These are phyloP conservation scores for Candida suzukii DNA, from an alignment of 805 yeast species.

Conservation along the genomic window DNA sequence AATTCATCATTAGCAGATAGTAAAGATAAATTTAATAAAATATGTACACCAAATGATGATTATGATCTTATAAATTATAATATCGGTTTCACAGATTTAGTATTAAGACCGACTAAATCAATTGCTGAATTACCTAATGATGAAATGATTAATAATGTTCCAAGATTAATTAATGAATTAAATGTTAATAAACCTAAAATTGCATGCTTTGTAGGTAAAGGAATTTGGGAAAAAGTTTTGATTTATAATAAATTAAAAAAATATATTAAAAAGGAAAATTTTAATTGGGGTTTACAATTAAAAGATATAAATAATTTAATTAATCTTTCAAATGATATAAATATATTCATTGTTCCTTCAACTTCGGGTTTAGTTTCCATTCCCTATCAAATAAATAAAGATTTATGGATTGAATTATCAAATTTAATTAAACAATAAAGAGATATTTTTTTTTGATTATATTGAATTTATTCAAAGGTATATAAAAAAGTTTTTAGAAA, in stretches of 20 bases:
- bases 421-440: conserved; percentile 9
- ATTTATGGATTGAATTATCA: conserved; percentile 39
- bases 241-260: conserved; percentile 17
- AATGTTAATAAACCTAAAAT: conserved; percentile 28
- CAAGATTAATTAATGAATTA: conserved; percentile 41
- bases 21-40: background rate
- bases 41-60: conserved; percentile 11
- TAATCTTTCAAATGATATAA: conserved; percentile 17
- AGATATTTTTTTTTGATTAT: background rate
- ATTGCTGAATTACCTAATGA: conserved; percentile 42
- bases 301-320: conserved; percentile 7
- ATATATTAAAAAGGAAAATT: conserved; percentile 24
- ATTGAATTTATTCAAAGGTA: background rate
- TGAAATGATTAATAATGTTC: conserved; percentile 54
- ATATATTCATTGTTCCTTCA: conserved; percentile 57
- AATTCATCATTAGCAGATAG: no score
- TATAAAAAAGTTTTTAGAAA: no score
- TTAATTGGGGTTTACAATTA: conserved; percentile 48
- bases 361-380: conserved; percentile 68
- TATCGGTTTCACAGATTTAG: conserved; percentile 69
- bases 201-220: conserved; percentile 63
- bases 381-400: conserved; percentile 35
- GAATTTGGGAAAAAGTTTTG: conserved; percentile 61
- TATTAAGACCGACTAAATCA: conserved; percentile 53
- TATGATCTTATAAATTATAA: conserved; percentile 29